Evolutionary conservation across 1,139 yeast species (phyloP), one percentile per base, ranked within the genome.

Genomic region (Hansenula lynferdii): DNA sequence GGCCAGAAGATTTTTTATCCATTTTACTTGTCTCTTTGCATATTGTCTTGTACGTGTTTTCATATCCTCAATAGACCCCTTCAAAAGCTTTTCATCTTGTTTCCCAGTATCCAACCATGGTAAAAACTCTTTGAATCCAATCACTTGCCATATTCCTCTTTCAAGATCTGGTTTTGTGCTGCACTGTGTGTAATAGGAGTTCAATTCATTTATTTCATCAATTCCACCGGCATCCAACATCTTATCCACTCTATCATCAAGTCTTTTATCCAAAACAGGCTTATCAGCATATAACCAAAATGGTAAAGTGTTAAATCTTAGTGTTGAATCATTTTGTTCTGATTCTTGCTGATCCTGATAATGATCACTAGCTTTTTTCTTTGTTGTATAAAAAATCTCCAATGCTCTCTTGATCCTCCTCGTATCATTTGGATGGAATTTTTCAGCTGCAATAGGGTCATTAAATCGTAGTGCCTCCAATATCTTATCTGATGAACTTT

Each of bases 111-210:
- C 51, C 5, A 92, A 60, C 83, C 89, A 90, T 0, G 96, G 95
- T 28, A 89, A 58, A 56, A 92, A 90, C 58, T 92, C 97, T 54
- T 87, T 86, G 59, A 87, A 92, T 2, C 99, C 99, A 52, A 92
- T 89, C 2, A 87, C 96, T 61, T 92, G 98, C 87, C 89, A 90
- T 0, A 92, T 74, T 1, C 98, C 97, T 39, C 75, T 66, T 37
- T 85, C 82, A 40, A 78, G 63, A 39, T 75, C 79, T 3, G 78
- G 77, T 19, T 52, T 56, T 2, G 65, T 65, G 0, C 54, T 47
- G 21, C 46, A 46, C 1, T 39, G 36, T 1, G 51, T 41, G 45
- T 71, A 82, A 28, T 61, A 66, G 0, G 60, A 53, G 53, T 72
- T 78, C 56, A 92, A 57, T 37, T 77, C 74, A 8, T 70, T 55